Evolutionary conservation across 2,329 filamentous ascomycete genomes (phyloP).

Genomic region (Aspergillus pseudoviridinutans): DNA sequence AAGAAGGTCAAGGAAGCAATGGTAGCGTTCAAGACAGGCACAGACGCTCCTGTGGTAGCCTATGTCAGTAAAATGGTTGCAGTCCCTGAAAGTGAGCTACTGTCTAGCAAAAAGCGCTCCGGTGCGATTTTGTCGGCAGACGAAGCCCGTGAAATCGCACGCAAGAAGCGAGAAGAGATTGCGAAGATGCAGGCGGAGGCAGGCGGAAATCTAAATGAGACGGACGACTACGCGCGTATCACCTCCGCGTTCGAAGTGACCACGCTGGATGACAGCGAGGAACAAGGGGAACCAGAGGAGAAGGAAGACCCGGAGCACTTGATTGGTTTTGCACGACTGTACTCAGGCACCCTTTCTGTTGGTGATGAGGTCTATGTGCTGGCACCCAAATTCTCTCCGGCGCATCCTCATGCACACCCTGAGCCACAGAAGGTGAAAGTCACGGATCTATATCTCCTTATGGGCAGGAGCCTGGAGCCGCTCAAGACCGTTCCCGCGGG

Average conservation of each 20-base stretch:
- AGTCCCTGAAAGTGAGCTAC: conserved; percentile 85
- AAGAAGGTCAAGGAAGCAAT: conserved; percentile 72
- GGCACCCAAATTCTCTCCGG: conserved; percentile 87
- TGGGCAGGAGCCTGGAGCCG: conserved; percentile 84
- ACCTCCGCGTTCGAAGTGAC: conserved; percentile 59
- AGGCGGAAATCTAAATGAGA: conserved; percentile 29
- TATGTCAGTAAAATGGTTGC: conserved; percentile 99
- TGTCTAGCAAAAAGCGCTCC: conserved; percentile 71
- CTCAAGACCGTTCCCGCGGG: conserved; percentile 84
- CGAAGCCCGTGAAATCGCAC: conserved; percentile 81
- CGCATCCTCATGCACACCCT: conserved; percentile 65
- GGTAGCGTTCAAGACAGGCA: conserved; percentile 68
- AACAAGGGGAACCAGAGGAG: conserved; percentile 50
- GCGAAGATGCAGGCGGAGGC: conserved; percentile 68
- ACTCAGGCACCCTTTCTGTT: conserved; percentile 83
- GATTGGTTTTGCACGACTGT: conserved; percentile 90
- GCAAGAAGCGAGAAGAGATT: conserved; percentile 85
- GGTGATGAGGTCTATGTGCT: conserved; percentile 90
- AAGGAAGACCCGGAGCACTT: conserved; percentile 76
- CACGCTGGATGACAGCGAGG: conserved; percentile 52
- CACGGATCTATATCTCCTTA: conserved; percentile 86
- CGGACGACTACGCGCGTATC: conserved; percentile 53
- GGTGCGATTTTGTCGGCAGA: conserved; percentile 74
- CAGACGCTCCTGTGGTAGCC: conserved; percentile 75
- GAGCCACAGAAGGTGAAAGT: conserved; percentile 79